Evolutionary conservation across 2,329 filamentous ascomycete genomes (phyloP), one percentile per base, ranked within the genome.

Genomic region (Coniochaeta sp.): DNA sequence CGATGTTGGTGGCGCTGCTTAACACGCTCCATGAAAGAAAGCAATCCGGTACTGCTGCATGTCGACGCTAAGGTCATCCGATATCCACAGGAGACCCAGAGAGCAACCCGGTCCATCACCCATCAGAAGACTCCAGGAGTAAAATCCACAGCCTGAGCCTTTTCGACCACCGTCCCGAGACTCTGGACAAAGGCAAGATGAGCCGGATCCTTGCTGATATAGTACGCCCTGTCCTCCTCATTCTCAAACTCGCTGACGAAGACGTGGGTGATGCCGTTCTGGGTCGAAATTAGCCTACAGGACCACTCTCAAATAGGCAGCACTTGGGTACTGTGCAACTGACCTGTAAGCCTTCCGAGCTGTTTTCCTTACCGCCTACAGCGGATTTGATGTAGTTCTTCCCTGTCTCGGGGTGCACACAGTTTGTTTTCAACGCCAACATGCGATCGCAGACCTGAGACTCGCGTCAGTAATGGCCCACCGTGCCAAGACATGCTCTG

Each of bases 161-260:
- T 82, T 62, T 81, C 73, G 16, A 87, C 65, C 1, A 84, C 65
- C 1, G 69, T 73, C 1, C 74, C 72, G 17, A 82, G 68, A 60
- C 73, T 79, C 60, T 79, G 74, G n/a, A 83, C 75, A 64, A 90
- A 90, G 0, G 71, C 81, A 38, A 78, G 72, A 68, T 91, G 89
- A 9, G 73, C 81, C 1, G 86, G 85, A 65, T 92, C 89, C 32
- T 84, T 73, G 58, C 81, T 72, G 7, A 89, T 72, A 68, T 91
- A 92, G 66, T 90, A 91, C 62, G 86, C 80, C 55, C 88, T 77
- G 68, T 92, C 88, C 63, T 83, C 80, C 19, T 76, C 75, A 24
- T 71, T 86, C 10, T 81, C 79, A 61, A 92, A 91, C 65, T 89
- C 83, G 24, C 81, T 79, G 1, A 92, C 80, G 63, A 91, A 91